A percentile compares a stretch with the other conserved stretches of the same genome.
These are phyloP conservation scores for Lentinula aciculospora DNA, from an alignment of 768 basidiomycete species.

Conservation along the genomic window DNA sequence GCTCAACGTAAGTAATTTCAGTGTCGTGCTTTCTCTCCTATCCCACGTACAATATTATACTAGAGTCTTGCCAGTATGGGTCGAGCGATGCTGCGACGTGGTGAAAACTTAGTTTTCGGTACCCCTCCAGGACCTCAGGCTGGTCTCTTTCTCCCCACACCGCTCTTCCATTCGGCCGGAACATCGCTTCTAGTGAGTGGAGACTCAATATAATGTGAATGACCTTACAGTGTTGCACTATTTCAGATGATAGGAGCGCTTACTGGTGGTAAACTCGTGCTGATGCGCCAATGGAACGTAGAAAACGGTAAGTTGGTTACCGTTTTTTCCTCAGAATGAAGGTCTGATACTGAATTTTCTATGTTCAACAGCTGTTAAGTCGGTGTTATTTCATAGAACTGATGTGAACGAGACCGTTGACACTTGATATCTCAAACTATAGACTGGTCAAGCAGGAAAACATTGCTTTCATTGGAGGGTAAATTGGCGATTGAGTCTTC, in stretches of 20 bases:
- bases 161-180: conserved; percentile 65
- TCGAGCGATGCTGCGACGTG: conserved; percentile 41
- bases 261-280: conserved; percentile 49
- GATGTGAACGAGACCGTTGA: conserved; percentile 23
- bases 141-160: conserved; percentile 50
- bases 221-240: background rate
- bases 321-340: background rate
- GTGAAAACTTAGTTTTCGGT: conserved; percentile 32
- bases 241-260: conserved; percentile 48
- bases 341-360: no score
- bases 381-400: background rate
- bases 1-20: conserved; percentile 35
- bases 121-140: conserved; percentile 33
- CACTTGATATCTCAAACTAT: background rate
- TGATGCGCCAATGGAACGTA: conserved; percentile 51
- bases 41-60: background rate
- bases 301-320: conserved; percentile 39
- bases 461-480: conserved; percentile 48
- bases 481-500: conserved; percentile 11
- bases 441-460: conserved; percentile 50
- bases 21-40: background rate
- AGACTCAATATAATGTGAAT: conserved; percentile 5
- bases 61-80: conserved; percentile 39
- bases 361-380: background rate
- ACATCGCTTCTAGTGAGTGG: conserved; percentile 37